phyloP scores from a whole-genome alignment of 805 yeast species.

The Suhomyces sp. region DNA sequence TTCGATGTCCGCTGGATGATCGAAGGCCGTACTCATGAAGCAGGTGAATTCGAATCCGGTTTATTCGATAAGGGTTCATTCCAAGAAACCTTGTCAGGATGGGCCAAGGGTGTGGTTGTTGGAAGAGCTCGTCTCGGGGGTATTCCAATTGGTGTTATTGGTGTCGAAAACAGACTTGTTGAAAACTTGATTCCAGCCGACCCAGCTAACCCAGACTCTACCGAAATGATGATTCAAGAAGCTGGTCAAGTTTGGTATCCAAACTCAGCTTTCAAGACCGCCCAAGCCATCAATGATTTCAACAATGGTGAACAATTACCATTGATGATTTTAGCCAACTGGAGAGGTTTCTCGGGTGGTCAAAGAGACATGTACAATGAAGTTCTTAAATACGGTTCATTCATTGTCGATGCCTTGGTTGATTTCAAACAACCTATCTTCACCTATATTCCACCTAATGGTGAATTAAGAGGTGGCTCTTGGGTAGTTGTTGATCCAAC shows the following conservation, averaged over 20 bases:
- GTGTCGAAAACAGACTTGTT: conserved; percentile 86
- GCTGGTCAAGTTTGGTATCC: conserved; percentile 99
- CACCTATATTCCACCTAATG: conserved; percentile 96
- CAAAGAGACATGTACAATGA: conserved; percentile 99
- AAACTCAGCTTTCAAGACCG: conserved; percentile 97
- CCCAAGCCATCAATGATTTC: conserved; percentile 97
- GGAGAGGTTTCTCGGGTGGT: conserved; percentile 99
- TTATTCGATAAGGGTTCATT: conserved; percentile 89
- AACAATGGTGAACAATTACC: conserved; percentile 98
- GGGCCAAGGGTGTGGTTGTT: conserved; percentile 98
- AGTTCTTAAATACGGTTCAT: conserved; percentile 94
- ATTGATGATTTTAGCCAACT: conserved; percentile 94
- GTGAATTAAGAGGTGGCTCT: conserved; percentile 99
- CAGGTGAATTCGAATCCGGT: conserved; percentile 77
- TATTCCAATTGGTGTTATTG: conserved; percentile 97
- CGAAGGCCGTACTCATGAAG: conserved; percentile 70
- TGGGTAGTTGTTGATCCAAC: conserved; percentile 99
- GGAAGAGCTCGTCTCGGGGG: conserved; percentile 99
- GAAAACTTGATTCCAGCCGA: conserved; percentile 95
- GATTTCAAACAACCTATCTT: conserved; percentile 95
- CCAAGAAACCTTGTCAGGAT: conserved; percentile 94
- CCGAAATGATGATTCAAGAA: conserved; percentile 82
- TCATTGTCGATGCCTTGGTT: conserved; percentile 94
- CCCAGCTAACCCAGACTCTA: conserved; percentile 96
- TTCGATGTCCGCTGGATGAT: conserved; percentile 96